These are phyloP conservation scores for Globisporangium polare DNA, from an alignment of 352 stramenopile genomes.

Conservation along the genomic window DNA sequence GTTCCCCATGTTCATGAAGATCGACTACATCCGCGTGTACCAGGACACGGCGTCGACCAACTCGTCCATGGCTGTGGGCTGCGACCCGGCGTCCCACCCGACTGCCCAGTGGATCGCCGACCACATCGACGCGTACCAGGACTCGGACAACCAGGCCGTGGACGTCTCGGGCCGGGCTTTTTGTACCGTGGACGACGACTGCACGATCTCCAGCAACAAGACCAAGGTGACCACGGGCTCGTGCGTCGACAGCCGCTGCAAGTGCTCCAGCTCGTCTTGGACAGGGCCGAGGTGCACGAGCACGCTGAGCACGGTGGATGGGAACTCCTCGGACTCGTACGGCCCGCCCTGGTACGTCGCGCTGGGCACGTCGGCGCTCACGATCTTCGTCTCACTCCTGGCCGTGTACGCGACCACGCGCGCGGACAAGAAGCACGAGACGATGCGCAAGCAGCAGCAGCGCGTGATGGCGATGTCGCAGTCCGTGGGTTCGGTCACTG, in stretches of 20 bases:
- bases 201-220: background rate
- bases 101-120: conserved; percentile 71
- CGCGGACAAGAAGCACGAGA: background rate
- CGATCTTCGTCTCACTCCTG: background rate
- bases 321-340: background rate
- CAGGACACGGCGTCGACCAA: conserved; percentile 32
- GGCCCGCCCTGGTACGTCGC: background rate
- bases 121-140: conserved; percentile 65
- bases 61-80: conserved; percentile 48
- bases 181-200: conserved; percentile 32
- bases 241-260: background rate
- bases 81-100: conserved; percentile 55
- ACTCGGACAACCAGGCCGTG: conserved; percentile 47
- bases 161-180: conserved; percentile 55
- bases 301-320: background rate
- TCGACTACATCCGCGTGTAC: conserved; percentile 77
- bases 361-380: background rate
- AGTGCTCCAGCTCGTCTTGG: background rate
- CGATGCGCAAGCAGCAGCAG: background rate
- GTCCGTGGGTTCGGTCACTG: background rate
- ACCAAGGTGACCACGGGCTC: background rate
- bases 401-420: background rate
- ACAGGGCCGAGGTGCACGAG: background rate
- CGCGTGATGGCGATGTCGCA: background rate
- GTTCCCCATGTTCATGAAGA: conserved; percentile 63